A percentile compares a stretch with the other conserved stretches of the same genome.
Conservation (phyloP, 2,329 filamentous ascomycete species). For the Fusarium lateritium region DNA sequence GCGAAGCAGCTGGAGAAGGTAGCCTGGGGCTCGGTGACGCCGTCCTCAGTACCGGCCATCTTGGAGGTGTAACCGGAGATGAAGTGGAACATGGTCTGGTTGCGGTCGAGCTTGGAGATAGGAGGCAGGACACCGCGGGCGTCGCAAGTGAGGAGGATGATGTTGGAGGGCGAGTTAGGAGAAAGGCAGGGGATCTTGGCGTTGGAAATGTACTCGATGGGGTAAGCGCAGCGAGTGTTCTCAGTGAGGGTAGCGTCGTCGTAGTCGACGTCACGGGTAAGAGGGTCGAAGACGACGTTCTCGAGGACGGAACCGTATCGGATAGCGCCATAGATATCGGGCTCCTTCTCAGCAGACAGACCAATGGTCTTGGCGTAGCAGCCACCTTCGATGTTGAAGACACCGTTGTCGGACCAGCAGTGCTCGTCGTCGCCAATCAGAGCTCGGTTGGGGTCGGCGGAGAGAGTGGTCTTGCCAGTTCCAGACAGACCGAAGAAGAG, state of each 20-base stretch:
- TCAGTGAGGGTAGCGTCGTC: constrained; percentile 95
- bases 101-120: constrained; percentile 94
- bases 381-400: constrained; percentile 99
- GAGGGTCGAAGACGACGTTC: constrained; percentile 97
- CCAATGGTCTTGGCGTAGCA: constrained; percentile 99
- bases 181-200: constrained; percentile 98
- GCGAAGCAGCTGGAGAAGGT: constrained; percentile 99
- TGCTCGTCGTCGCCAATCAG: constrained; percentile 99
- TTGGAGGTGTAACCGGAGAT: constrained; percentile 99
- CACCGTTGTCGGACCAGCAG: constrained; percentile 96
- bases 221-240: constrained; percentile 98
- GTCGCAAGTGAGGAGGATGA: constrained; percentile 98
- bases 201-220: constrained; percentile 98
- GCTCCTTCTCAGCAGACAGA: constrained; percentile 98
- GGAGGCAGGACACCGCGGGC: constrained; percentile 96
- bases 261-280: constrained; percentile 92
- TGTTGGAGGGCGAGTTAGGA: constrained; percentile 91
- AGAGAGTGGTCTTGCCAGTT: constrained; percentile 98
- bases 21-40: constrained; percentile 95
- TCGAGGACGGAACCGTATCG: constrained; percentile 97
- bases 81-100: constrained; percentile 99
- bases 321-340: constrained; percentile 97
- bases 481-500: constrained; percentile 99
- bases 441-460: constrained; percentile 94
- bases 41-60: constrained; percentile 99